These are phyloP conservation scores for Trichophyton rubrum DNA, from an alignment of 2,329 filamentous ascomycete genomes.

Conservation along the genomic window DNA sequence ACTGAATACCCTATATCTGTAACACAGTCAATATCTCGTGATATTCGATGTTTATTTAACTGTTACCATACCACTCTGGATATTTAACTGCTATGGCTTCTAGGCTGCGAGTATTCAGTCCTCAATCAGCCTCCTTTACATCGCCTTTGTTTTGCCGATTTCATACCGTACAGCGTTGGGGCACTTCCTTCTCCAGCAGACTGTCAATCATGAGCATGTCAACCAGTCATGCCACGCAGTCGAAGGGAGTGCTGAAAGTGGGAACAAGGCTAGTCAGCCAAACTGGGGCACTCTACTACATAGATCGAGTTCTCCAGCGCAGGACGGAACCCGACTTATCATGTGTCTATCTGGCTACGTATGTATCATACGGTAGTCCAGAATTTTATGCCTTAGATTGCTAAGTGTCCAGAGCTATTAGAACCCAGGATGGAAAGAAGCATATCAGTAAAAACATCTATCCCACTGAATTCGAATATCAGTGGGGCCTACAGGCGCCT, in stretches of 20 bases:
- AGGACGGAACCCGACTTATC: slow-evolving; percentile 5
- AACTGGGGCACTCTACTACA: not conserved
- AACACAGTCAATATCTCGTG: no score
- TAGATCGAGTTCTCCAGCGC: slow-evolving; percentile 8
- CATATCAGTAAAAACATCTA: slow-evolving; percentile 1
- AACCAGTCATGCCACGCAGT: not conserved
- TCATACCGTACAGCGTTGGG: not conserved
- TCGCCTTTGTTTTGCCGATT: not conserved
- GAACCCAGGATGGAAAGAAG: not conserved
- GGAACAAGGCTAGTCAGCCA: not conserved
- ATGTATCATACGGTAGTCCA: not conserved
- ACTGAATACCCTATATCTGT: no score
- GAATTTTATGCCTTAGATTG: not conserved
- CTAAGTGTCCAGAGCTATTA: not conserved
- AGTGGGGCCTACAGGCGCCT: slow-evolving; percentile 6
- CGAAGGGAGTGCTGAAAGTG: not conserved
- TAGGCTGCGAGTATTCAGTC: not conserved
- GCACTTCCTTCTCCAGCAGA: not conserved
- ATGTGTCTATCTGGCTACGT: slow-evolving; percentile 6
- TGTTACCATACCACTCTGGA: not conserved
- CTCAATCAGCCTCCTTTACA: not conserved
- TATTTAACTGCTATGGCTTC: not conserved
- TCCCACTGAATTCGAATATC: slow-evolving; percentile 12
- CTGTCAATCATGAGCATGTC: not conserved
- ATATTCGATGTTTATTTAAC: not conserved